Evolutionary conservation across 352 stramenopile species (phyloP).

Genomic region (Phytophthora ramorum): DNA sequence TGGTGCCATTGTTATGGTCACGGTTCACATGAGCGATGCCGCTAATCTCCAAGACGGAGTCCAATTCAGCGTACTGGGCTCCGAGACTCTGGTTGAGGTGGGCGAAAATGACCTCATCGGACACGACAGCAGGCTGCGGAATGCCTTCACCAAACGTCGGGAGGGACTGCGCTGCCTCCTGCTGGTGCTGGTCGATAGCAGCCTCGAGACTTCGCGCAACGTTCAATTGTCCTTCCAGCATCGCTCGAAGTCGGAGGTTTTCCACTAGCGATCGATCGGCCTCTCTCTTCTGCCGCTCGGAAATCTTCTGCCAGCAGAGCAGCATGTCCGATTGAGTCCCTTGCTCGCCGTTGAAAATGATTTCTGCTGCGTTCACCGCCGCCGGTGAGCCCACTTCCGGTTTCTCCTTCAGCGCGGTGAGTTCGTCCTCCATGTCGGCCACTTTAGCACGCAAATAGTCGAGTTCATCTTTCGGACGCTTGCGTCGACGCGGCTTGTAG

Average conservation of each 20-base stretch:
- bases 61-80: constrained; percentile 28
- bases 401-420: constrained; percentile 20
- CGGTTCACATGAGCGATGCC: constrained; percentile 21
- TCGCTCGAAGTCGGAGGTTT: constrained; percentile 38
- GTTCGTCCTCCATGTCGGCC: constrained; percentile 39
- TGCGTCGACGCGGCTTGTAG: constrained; percentile 37
- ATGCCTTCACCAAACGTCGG: neutral
- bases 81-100: constrained; percentile 32
- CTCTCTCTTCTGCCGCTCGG: constrained; percentile 37
- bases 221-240: constrained; percentile 42
- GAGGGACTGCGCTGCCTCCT: constrained; percentile 31
- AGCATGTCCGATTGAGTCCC: constrained; percentile 14
- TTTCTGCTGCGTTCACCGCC: constrained; percentile 7
- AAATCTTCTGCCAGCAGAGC: constrained; percentile 39
- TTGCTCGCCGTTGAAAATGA: constrained; percentile 21
- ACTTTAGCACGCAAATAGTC: constrained; percentile 46
- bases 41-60: constrained; percentile 24
- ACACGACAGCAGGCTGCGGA: constrained; percentile 1
- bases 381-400: constrained; percentile 17
- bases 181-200: constrained; percentile 43
- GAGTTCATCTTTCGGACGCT: constrained; percentile 47
- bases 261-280: constrained; percentile 31
- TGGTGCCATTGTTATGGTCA: constrained; percentile 39
- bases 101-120: constrained; percentile 32
- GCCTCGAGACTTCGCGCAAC: constrained; percentile 37